Percentiles rank a stretch among this genome's conserved stretches.
phyloP scores from a whole-genome alignment of 2,329 filamentous ascomycete species.

The Exophiala mesophila region DNA sequence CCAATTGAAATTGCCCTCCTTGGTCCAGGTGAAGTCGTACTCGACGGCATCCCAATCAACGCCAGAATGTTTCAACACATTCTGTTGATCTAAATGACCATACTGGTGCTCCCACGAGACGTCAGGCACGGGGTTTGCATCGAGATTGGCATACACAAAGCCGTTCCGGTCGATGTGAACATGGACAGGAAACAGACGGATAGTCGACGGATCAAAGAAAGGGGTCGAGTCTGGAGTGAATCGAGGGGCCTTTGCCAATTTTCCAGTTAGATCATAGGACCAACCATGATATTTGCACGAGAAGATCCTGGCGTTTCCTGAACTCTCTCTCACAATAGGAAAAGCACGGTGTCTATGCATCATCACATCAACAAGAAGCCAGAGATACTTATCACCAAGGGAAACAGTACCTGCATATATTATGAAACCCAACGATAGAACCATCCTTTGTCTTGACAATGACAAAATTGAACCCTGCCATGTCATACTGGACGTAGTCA shows the following conservation, averaged over 20 bases:
- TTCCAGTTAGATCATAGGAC: constrained; percentile 56
- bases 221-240: constrained; percentile 48
- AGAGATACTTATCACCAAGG: neutral
- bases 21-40: constrained; percentile 36
- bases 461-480: constrained; percentile 51
- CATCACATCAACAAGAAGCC: neutral
- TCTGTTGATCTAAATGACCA: constrained; percentile 39
- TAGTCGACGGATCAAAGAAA: constrained; percentile 53
- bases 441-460: constrained; percentile 47
- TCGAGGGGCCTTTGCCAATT: constrained; percentile 56
- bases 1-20: constrained; percentile 24
- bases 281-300: constrained; percentile 60
- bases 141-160: constrained; percentile 58
- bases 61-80: constrained; percentile 43
- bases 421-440: constrained; percentile 57
- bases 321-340: constrained; percentile 39
- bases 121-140: constrained; percentile 29
- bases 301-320: constrained; percentile 32
- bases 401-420: constrained; percentile 46
- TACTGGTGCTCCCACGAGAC: constrained; percentile 19
- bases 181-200: constrained; percentile 44
- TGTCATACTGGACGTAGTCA: constrained; percentile 27
- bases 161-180: constrained; percentile 19
- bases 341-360: constrained; percentile 50
- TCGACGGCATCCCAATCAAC: constrained; percentile 52